These are phyloP conservation scores for Neurospora sp. DNA, from an alignment of 2,329 filamentous ascomycete genomes.

Conservation along the genomic window DNA sequence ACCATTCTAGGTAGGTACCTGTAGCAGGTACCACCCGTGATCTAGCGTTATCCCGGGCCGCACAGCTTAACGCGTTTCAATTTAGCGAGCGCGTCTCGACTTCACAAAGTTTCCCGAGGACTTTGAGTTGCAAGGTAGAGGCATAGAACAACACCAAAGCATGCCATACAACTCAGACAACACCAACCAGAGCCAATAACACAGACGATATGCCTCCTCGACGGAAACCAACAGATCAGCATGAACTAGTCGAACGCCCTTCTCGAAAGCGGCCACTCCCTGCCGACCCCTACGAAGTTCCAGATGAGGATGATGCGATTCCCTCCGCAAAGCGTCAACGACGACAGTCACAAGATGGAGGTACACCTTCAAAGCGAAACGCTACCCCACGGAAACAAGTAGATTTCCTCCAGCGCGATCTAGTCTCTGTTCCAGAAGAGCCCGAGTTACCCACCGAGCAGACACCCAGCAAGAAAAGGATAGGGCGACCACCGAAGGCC, in stretches of 20 bases:
- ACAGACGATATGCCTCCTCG: not conserved
- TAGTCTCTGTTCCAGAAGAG: slow-evolving; percentile 1
- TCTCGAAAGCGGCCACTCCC: slow-evolving; percentile 12
- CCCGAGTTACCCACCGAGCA: slow-evolving; percentile 13
- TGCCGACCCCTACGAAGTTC: slow-evolving; percentile 16
- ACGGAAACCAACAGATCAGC: slow-evolving; percentile 5
- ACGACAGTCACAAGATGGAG: not conserved
- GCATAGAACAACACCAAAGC: not conserved
- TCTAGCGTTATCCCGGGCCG: not conserved
- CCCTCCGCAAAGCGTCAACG: slow-evolving; percentile 12
- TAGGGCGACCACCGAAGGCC: slow-evolving; percentile 17
- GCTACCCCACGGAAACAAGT: not conserved
- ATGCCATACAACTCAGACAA: not conserved
- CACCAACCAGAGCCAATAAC: not conserved
- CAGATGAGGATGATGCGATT: slow-evolving; percentile 13
- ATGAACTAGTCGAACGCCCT: slow-evolving; percentile 4
- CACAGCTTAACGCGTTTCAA: not conserved
- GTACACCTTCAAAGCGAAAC: not conserved
- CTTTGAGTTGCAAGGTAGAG: not conserved
- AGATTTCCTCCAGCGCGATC: not conserved
- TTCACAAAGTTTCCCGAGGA: not conserved
- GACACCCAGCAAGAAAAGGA: slow-evolving; percentile 23
- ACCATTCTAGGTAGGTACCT: not conserved
- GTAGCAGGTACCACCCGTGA: not conserved
- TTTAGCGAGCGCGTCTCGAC: not conserved